phyloP scores from a whole-genome alignment of 2,329 filamentous ascomycete species.

The Cladophialophora chaetospira region DNA sequence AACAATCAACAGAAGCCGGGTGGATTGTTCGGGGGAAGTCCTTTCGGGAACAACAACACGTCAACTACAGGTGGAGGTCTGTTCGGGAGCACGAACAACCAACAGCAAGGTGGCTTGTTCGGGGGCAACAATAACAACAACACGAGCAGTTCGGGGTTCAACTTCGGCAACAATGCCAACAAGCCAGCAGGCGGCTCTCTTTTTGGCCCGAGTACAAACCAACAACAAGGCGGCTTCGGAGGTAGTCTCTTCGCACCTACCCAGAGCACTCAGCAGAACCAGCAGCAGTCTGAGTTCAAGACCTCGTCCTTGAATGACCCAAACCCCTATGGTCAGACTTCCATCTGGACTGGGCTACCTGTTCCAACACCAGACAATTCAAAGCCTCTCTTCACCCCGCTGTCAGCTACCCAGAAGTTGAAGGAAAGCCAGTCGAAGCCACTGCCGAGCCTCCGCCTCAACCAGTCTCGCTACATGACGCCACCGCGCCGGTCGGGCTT shows the following conservation, averaged over 20 bases:
- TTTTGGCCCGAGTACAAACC: slow-evolving; percentile 52
- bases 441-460: slow-evolving; percentile 40
- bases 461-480: slow-evolving; percentile 78
- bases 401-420: slow-evolving; percentile 73
- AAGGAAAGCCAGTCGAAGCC: slow-evolving; percentile 65
- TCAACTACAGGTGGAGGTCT: slow-evolving; percentile 39
- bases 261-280: slow-evolving; percentile 54
- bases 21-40: slow-evolving; percentile 46
- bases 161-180: slow-evolving; percentile 55
- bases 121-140: slow-evolving; percentile 29
- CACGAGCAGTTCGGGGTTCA: slow-evolving; percentile 40
- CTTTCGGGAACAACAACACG: slow-evolving; percentile 28
- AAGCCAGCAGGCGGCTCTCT: slow-evolving; percentile 55
- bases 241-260: slow-evolving; percentile 57
- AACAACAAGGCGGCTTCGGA: slow-evolving; percentile 44
- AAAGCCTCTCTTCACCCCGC: slow-evolving; percentile 87
- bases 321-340: slow-evolving; percentile 87
- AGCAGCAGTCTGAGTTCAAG: slow-evolving; percentile 60
- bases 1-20: slow-evolving; percentile 53
- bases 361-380: slow-evolving; percentile 67
- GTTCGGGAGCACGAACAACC: slow-evolving; percentile 42
- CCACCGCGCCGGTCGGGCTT: slow-evolving; percentile 80
- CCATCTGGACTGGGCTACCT: slow-evolving; percentile 75
- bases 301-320: slow-evolving; percentile 78
- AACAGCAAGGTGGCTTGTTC: slow-evolving; percentile 37